phyloP scores from a whole-genome alignment of 1,284 basidiomycete genomes.

The Sparassis latifolia region DNA sequence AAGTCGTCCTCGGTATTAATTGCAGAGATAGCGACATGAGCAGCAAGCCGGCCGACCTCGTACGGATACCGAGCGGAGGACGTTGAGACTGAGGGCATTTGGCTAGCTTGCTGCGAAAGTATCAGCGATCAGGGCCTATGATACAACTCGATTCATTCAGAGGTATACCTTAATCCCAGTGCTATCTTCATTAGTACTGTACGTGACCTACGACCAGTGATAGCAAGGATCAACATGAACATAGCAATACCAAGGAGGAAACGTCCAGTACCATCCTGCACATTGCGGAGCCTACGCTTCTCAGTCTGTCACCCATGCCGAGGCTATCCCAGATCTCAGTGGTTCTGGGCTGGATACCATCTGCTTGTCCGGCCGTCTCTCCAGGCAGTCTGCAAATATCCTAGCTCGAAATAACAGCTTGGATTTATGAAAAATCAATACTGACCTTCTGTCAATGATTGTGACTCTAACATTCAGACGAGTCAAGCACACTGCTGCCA shows the following conservation, averaged over 20 bases:
- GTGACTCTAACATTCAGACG: constrained; percentile 2
- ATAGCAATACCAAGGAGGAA: no score
- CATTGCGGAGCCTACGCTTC: not conserved
- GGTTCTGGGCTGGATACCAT: constrained; percentile 12
- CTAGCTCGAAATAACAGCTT: not conserved
- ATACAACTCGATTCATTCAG: no score
- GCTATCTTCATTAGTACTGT: constrained; percentile 1
- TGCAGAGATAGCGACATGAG: not conserved
- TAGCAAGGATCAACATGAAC: no score
- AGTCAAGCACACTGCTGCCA: constrained; percentile 6
- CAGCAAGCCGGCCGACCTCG: not conserved
- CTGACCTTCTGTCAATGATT: constrained; percentile 10
- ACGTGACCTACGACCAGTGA: not conserved
- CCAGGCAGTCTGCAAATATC: not conserved
- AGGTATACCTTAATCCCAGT: constrained; percentile 1
- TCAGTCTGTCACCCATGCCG: constrained; percentile 4
- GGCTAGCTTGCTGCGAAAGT: not conserved
- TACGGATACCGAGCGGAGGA: constrained; percentile 2
- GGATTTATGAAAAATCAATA: not conserved
- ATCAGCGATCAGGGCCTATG: not conserved
- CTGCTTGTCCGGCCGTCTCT: constrained; percentile 9
- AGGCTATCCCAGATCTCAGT: constrained; percentile 9
- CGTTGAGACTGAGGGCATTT: not conserved
- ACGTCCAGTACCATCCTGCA: not conserved
- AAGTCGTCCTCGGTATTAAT: not conserved